phyloP scores from a whole-genome alignment of 345 rosid species.

The Hibiscus trionum region DNA sequence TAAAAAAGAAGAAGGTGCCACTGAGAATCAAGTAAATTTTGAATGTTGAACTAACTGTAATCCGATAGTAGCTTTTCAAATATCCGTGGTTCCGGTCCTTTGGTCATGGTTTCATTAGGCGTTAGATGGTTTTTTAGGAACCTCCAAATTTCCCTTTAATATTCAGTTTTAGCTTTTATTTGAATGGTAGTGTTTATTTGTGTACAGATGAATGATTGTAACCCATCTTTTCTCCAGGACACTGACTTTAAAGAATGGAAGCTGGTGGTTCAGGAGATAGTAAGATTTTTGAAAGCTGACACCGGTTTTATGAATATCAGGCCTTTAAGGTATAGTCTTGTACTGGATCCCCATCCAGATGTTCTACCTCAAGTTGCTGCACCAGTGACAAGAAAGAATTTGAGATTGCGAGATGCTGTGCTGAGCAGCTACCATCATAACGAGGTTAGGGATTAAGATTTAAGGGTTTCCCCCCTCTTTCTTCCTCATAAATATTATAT shows the following conservation, averaged over 20 bases:
- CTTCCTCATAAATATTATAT: slow-evolving; percentile 13
- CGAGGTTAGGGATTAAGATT: slow-evolving; percentile 55
- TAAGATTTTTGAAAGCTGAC: slow-evolving; percentile 92
- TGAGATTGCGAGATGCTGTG: slow-evolving; percentile 75
- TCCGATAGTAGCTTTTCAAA: not conserved
- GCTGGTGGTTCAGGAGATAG: slow-evolving; percentile 90
- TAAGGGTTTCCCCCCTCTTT: slow-evolving; percentile 10
- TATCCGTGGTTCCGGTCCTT: slow-evolving; percentile 31
- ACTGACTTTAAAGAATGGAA: slow-evolving; percentile 95
- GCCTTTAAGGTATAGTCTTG: slow-evolving; percentile 88
- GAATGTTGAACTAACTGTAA: not conserved
- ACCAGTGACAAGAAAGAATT: slow-evolving; percentile 41
- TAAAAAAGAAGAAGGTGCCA: not conserved
- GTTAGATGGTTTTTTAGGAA: not conserved
- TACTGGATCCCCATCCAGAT: slow-evolving; percentile 70
- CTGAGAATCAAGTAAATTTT: not conserved
- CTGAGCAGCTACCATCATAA: slow-evolving; percentile 79
- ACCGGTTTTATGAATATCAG: slow-evolving; percentile 88
- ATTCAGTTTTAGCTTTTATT: not conserved
- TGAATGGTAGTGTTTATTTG: not conserved
- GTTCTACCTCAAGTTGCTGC: slow-evolving; percentile 42
- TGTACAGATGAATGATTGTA: slow-evolving; percentile 17
- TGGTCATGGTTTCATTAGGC: not conserved
- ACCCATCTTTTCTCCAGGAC: slow-evolving; percentile 57
- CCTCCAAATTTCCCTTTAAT: slow-evolving; percentile 1